Evolutionary conservation across 192 early-diverging fungal species (phyloP), one percentile per base, ranked within the genome.

Genomic region (Rhizoclosmatium globosum): DNA sequence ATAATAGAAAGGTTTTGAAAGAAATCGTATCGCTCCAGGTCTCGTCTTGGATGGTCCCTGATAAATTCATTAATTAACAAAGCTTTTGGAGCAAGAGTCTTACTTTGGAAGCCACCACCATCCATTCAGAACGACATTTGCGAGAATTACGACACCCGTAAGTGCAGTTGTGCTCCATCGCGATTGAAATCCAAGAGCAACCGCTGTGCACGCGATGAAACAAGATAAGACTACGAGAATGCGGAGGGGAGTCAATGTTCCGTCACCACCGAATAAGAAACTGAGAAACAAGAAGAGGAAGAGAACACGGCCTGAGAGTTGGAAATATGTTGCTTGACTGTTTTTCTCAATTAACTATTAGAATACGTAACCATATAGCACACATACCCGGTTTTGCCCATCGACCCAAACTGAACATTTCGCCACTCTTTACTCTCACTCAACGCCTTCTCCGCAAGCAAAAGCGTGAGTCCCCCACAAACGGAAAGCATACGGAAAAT

Each of bases 121-220:
- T 88, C 97, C 96, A 85, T 99, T 98, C 65, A 98, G 90, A 15
- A 95, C 79, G 46, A 99, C 85, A 82, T 99, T 98, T 80, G 91
- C 92, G 59, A 97, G 83, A 31, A 92, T 93, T 56, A 98, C 80
- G 74, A 99, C 90, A 19, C 94, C 84, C 43, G 97, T 93, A 50
- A 99, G 80, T 62, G 97, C 94, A 85, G 94, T 93, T 21, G 97
- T 94, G 19, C 96, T 94, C 87, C 89, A 94, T 87, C 94, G 95
- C 44, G 97, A 95, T 83, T 97, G 97, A 87, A 98, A 99, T 0
- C 97, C 97, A 21, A 97, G 92, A 3, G 93, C 95, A 39, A 99
- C 94, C 93, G 97, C 94, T 58, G 96, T 79, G 81, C 96, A 96
- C 60, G 95, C 94, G 41, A 91, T 81, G 38, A 95, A 84, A 56